These are phyloP conservation scores for Desmodesmus armatus DNA, from an alignment of 139 green algal genomes.

Conservation along the genomic window DNA sequence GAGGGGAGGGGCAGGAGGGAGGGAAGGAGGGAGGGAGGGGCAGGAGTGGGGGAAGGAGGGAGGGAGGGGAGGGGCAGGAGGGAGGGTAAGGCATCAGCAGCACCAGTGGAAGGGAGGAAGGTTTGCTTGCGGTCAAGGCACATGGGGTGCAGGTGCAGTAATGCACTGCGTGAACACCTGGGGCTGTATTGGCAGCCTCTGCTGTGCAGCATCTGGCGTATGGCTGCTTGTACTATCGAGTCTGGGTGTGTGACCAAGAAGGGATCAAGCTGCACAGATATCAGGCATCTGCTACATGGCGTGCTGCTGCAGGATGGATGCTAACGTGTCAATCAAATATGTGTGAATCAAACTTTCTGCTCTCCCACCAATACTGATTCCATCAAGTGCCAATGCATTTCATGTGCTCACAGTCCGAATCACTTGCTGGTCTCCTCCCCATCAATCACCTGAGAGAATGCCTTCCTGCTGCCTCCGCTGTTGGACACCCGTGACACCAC, in stretches of 20 bases:
- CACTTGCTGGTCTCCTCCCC: too few relatives aligned
- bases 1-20: background rate
- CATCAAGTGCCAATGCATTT: too few relatives aligned
- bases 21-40: background rate
- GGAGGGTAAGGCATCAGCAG: background rate
- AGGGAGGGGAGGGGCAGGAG: background rate
- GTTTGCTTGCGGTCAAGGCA: background rate
- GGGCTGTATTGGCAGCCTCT: too few relatives aligned
- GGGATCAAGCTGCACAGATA: too few relatives aligned
- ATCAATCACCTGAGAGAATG: conserved; percentile 44
- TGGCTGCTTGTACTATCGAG: background rate
- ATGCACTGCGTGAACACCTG: background rate
- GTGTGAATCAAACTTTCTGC: too few relatives aligned
- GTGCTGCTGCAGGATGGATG: too few relatives aligned
- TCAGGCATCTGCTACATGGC: too few relatives aligned
- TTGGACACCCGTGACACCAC: conserved; percentile 45
- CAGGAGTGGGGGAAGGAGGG: background rate
- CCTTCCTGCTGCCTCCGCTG: conserved; percentile 48
- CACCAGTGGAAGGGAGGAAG: too few relatives aligned
- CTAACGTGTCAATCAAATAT: too few relatives aligned
- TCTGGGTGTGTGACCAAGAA: background rate
- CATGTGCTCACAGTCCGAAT: too few relatives aligned
- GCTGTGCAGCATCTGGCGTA: too few relatives aligned
- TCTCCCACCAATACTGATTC: too few relatives aligned
- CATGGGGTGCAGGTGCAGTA: background rate